These are phyloP conservation scores for Monoraphidium neglectum DNA, from an alignment of 139 green algal genomes.

Conservation along the genomic window DNA sequence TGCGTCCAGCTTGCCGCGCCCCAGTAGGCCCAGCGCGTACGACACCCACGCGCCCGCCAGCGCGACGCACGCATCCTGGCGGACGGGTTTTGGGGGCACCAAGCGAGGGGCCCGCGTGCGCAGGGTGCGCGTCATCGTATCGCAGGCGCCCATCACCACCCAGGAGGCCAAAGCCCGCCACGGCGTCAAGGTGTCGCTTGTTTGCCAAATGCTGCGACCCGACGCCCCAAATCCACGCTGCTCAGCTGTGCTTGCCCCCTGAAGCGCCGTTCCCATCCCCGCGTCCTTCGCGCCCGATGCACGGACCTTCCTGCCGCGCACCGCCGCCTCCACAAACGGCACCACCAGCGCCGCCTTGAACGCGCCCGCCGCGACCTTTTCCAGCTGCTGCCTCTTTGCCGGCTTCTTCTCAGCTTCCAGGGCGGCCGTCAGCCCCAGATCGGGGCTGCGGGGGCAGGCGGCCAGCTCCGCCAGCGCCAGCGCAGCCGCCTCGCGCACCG, in stretches of 20 bases:
- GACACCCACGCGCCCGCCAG: slow-evolving; percentile 65
- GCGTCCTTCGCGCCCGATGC: no score
- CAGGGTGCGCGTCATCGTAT: no score
- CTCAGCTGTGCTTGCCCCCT: no score
- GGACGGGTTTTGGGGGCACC: no score
- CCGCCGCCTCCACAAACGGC: slow-evolving; percentile 66
- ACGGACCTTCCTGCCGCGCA: slow-evolving; percentile 21
- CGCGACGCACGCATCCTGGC: slow-evolving; percentile 29
- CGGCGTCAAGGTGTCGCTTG: no score
- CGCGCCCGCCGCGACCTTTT: slow-evolving; percentile 36
- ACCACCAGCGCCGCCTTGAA: slow-evolving; percentile 51
- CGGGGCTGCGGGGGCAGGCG: slow-evolving; percentile 23
- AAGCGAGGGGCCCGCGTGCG: neutral
- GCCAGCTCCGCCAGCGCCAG: slow-evolving; percentile 66
- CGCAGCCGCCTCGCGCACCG: slow-evolving; percentile 53
- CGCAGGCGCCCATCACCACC: no score
- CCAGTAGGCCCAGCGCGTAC: slow-evolving; percentile 47
- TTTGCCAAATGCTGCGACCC: neutral
- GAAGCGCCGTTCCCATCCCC: no score
- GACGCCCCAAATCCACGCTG: no score
- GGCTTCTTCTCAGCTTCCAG: slow-evolving; percentile 54
- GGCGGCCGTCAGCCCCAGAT: slow-evolving; percentile 19
- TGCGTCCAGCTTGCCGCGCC: slow-evolving; percentile 24
- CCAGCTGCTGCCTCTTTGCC: slow-evolving; percentile 51
- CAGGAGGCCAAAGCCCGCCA: no score